phyloP scores from a whole-genome alignment of 768 basidiomycete genomes.

The Phylloporus rhodoxanthus region DNA sequence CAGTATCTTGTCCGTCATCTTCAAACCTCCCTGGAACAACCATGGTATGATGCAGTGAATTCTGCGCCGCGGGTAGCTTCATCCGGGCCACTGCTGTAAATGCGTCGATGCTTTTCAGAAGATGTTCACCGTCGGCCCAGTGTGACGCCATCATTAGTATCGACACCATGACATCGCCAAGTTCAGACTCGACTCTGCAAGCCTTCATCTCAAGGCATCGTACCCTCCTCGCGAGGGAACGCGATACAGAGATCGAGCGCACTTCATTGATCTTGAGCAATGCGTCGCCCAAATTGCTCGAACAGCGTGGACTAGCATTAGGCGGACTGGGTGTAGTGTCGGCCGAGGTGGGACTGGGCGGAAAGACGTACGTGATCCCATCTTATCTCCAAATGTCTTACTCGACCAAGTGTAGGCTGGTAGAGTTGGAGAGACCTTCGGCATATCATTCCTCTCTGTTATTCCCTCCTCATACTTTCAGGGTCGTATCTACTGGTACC shows the following conservation, averaged over 20 bases:
- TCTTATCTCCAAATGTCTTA: constrained; percentile 4
- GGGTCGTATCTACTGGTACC: constrained; percentile 36
- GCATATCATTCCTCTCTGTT: constrained; percentile 67
- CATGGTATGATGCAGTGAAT: constrained; percentile 13
- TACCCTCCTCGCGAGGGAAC: constrained; percentile 61
- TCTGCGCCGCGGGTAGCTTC: no score
- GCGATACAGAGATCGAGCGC: constrained; percentile 78
- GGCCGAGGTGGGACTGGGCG: constrained; percentile 83
- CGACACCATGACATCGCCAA: constrained; percentile 3
- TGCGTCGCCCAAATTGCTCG: constrained; percentile 78
- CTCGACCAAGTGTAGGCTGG: constrained; percentile 52
- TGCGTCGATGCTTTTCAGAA: no score
- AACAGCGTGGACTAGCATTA: constrained; percentile 80
- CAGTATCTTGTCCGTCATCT: constrained; percentile 5
- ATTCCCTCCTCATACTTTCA: constrained; percentile 85
- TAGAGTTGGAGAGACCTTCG: constrained; percentile 78
- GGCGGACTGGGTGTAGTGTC: constrained; percentile 63
- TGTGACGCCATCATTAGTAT: not conserved
- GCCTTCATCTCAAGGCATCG: constrained; percentile 67
- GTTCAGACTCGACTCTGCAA: constrained; percentile 32
- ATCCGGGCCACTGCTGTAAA: no score
- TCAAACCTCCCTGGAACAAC: constrained; percentile 7
- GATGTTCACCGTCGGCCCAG: no score
- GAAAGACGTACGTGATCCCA: constrained; percentile 64
- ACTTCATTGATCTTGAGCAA: constrained; percentile 75